Conservation (phyloP, 2,329 filamentous ascomycete genomes). For the Aspergillus sojae region DNA sequence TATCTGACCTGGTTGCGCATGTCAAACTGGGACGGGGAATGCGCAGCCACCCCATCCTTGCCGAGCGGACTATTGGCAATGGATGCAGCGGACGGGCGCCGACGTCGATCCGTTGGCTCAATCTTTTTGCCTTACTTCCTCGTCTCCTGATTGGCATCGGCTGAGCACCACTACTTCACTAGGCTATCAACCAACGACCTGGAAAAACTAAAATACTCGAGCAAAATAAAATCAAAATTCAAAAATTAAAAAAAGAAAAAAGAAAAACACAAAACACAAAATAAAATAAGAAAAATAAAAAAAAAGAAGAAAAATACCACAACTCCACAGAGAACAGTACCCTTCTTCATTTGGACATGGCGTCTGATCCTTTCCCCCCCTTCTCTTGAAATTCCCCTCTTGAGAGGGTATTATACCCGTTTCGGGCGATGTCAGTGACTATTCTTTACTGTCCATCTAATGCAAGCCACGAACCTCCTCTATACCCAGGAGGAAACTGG, state of each 20-base stretch:
- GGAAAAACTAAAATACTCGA: background rate
- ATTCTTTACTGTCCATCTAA: slow-evolving; percentile 30
- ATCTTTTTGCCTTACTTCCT: slow-evolving; percentile 33
- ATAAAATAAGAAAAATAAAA: background rate
- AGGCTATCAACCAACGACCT: background rate
- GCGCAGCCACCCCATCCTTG: slow-evolving; percentile 27
- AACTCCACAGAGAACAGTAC: slow-evolving; percentile 1
- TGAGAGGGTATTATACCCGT: slow-evolving; percentile 20
- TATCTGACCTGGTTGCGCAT: slow-evolving; percentile 22
- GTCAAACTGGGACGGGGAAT: slow-evolving; percentile 31
- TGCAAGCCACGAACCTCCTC: slow-evolving; percentile 33
- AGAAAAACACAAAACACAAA: background rate
- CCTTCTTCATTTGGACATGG: slow-evolving; percentile 5
- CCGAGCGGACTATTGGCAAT: slow-evolving; percentile 41
- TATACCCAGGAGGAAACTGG: slow-evolving; percentile 17
- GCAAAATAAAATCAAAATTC: background rate
- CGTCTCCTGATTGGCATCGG: slow-evolving; percentile 32
- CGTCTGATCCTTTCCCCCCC: slow-evolving; percentile 13
- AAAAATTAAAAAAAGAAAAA: background rate
- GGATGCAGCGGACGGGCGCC: slow-evolving; percentile 33
- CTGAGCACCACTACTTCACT: background rate
- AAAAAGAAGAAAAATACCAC: slow-evolving; percentile 2
- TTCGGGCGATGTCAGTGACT: slow-evolving; percentile 31
- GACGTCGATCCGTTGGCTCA: slow-evolving; percentile 38
- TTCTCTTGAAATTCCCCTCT: slow-evolving; percentile 12